Evolutionary conservation across 768 basidiomycete species (phyloP), one percentile per base, ranked within the genome.

Genomic region (Udeniomyces megalosporus): DNA sequence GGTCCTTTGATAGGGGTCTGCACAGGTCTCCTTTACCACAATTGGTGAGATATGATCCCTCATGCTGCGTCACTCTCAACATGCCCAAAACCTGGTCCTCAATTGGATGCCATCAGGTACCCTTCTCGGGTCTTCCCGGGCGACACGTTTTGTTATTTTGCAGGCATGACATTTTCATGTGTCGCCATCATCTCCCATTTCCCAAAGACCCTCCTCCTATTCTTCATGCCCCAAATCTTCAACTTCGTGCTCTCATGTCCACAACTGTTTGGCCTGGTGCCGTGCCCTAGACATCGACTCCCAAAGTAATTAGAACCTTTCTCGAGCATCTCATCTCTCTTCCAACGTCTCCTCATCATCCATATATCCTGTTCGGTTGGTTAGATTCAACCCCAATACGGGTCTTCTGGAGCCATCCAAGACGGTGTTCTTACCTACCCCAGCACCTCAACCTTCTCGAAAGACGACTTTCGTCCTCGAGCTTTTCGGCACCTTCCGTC

Each of bases 141-240:
- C 2, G 95, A 99, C 72, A 99, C 95, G 3, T 79, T 99, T 32
- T 99, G 95, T 74, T 99, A 99, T 75, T 83, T 96, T 45, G 82
- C 90, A 0, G 95, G 95, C 64, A 99, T 99, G 95, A 89, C 95
- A 4, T 97, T 99, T 72, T 85, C 95, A 0, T 92, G 95, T 10
- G 91, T 93, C 34, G 92, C 90, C 26, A 96, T 99, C 66, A 88
- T 95, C 70, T 90, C 86, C 0, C 95, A 99, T 73, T 96, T 91
- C 74, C 89, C 88, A 58, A 99, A 99, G 75, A 99, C 95, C 0
- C 77, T 99, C 10, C 79, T 96, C 61, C 76, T 97, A 28, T 97
- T 99, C 78, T 97, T 97, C 77, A 79, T 99, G 52, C 95, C 95
- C 4, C 95, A 99, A 72, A 85, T 95, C 66, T 91, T 96, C 81